A percentile compares a stretch with the other conserved stretches of the same genome.
Conservation (phyloP, 2,329 filamentous ascomycete genomes). For the Coniochaeta hoffmannii region DNA sequence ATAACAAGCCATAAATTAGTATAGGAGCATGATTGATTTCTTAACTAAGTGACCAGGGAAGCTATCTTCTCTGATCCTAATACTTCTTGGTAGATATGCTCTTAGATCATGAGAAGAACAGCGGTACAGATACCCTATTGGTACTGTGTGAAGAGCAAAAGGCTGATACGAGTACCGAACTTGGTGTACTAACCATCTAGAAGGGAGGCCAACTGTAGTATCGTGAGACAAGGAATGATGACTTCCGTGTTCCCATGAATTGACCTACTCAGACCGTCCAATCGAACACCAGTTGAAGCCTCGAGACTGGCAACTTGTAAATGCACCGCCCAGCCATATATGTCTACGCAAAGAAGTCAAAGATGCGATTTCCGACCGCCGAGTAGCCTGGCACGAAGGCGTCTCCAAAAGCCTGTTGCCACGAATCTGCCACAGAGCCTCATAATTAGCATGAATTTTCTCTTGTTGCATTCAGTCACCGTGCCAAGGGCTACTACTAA, state of each 20-base stretch:
- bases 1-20: neutral
- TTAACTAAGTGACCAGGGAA: neutral
- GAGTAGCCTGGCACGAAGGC: slow-evolving; percentile 6
- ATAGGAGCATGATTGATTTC: neutral
- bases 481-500: slow-evolving; percentile 5
- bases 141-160: neutral
- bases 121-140: neutral
- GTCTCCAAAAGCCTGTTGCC: slow-evolving; percentile 6
- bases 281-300: neutral
- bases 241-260: neutral
- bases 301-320: neutral
- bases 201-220: neutral
- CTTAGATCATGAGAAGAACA: neutral
- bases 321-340: neutral
- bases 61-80: neutral
- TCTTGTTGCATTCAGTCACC: neutral
- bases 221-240: neutral
- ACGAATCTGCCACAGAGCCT: slow-evolving; percentile 3
- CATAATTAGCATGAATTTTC: neutral
- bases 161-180: neutral
- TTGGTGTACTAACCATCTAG: neutral
- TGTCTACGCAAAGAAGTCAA: slow-evolving; percentile 4
- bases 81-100: neutral
- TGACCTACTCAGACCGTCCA: neutral
- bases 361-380: slow-evolving; percentile 3